Evolutionary conservation across 495 filamentous ascomycete species (phyloP).

Genomic region (Staphylotrichum longicolle): DNA sequence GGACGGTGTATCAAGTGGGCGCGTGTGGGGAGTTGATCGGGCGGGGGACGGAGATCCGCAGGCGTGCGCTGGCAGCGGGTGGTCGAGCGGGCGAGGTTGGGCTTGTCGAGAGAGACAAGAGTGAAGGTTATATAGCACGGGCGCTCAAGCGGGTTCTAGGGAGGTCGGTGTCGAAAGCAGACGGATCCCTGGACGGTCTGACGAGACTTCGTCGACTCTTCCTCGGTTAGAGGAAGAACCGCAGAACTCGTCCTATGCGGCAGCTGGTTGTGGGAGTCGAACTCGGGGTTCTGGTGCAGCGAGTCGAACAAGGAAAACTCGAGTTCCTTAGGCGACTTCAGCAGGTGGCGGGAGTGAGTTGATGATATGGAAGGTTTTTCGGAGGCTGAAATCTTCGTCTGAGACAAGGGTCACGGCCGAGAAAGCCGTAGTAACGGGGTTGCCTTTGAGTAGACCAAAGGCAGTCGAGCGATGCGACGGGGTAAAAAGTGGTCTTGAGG

Average conservation of each 20-base stretch:
- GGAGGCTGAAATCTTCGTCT: constrained; percentile 75
- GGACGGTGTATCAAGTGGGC: constrained; percentile 7
- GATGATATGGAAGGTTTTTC: constrained; percentile 65
- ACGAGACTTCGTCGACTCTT: constrained; percentile 90
- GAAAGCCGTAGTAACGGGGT: constrained; percentile 64
- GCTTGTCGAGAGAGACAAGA: constrained; percentile 12
- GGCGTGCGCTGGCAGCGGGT: constrained; percentile 4
- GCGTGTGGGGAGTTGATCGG: constrained; percentile 1
- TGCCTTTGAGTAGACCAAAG: constrained; percentile 73
- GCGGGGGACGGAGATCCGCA: constrained; percentile 4
- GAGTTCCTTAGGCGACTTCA: constrained; percentile 48
- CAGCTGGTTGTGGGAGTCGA: constrained; percentile 72
- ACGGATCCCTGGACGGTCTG: constrained; percentile 78
- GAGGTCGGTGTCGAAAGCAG: constrained; percentile 78
- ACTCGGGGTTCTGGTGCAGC: constrained; percentile 53
- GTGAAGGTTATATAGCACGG: constrained; percentile 12
- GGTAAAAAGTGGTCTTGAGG: neutral
- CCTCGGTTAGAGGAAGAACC: constrained; percentile 96
- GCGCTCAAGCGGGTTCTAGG: constrained; percentile 59
- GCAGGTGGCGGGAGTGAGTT: constrained; percentile 55
- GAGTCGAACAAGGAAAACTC: constrained; percentile 51
- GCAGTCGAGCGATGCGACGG: constrained; percentile 37
- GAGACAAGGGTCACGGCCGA: constrained; percentile 61
- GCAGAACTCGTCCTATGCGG: constrained; percentile 95
- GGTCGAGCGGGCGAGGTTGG: neutral